A percentile compares a stretch with the other conserved stretches of the same genome.
phyloP scores from a whole-genome alignment of 1,139 yeast species.

The Lodderomyces margitis region DNA sequence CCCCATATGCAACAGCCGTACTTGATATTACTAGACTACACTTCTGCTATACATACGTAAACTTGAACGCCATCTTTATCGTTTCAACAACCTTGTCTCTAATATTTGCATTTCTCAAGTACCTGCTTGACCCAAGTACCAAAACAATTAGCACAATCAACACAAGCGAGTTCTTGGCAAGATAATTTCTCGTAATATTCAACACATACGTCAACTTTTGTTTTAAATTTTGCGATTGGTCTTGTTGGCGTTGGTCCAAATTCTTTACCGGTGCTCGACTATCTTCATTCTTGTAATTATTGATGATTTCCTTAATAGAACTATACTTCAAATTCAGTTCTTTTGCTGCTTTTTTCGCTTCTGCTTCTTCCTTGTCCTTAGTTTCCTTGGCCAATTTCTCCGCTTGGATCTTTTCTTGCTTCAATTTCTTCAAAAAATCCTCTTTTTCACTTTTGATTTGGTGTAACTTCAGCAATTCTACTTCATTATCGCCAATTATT shows the following conservation, averaged over 20 bases:
- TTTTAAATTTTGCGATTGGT: conserved; percentile 14
- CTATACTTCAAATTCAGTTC: conserved; percentile 33
- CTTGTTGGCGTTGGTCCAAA: conserved; percentile 7
- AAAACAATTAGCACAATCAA: conserved; percentile 26
- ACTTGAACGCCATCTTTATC: conserved; percentile 45
- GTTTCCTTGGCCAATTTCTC: conserved; percentile 23
- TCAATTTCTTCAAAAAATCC: conserved; percentile 19
- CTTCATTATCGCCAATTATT: conserved; percentile 23
- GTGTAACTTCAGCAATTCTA: conserved; percentile 18
- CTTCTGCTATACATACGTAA: conserved; percentile 31
- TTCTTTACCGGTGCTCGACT: neutral
- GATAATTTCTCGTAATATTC: conserved; percentile 21
- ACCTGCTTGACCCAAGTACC: conserved; percentile 22
- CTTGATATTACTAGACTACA: neutral
- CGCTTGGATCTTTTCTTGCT: conserved; percentile 20
- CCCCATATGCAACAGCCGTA: too few species aligned
- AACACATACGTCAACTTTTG: conserved; percentile 17
- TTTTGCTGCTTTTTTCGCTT: conserved; percentile 20
- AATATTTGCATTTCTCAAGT: conserved; percentile 26
- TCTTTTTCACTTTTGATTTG: conserved; percentile 19
- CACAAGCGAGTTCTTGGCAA: conserved; percentile 31
- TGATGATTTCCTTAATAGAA: conserved; percentile 29
- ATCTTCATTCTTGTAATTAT: neutral
- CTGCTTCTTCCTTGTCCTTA: conserved; percentile 17
- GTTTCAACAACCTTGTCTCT: conserved; percentile 37